Evolutionary conservation across 306 rosid genomes (phyloP).

Genomic region (Corylus americana): DNA sequence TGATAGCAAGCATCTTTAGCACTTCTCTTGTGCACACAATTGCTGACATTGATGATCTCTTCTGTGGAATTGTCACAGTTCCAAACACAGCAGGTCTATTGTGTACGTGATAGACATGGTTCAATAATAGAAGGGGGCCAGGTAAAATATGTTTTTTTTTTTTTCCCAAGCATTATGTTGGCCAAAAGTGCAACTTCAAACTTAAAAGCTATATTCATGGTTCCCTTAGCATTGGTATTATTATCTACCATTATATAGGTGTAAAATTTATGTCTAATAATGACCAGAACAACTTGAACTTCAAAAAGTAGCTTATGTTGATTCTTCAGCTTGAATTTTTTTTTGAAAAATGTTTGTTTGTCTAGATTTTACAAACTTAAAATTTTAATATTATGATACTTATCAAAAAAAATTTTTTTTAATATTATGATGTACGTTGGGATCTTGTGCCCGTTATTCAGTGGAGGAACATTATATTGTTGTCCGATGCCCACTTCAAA

Average conservation of each 20-base stretch:
- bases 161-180: not conserved
- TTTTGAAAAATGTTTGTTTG: not conserved
- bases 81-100: conserved; percentile 87
- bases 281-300: not conserved
- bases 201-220: not conserved
- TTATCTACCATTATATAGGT: not conserved
- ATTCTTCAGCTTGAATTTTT: not conserved
- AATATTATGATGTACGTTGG: not conserved
- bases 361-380: not conserved
- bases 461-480: no score
- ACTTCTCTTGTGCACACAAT: conserved; percentile 14
- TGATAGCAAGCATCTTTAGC: conserved; percentile 13
- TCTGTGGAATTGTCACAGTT: conserved; percentile 55
- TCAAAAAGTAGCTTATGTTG: not conserved
- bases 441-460: no score
- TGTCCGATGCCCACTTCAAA: no score
- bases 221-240: not conserved
- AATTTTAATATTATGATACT: not conserved
- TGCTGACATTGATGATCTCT: conserved; percentile 19
- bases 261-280: not conserved
- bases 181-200: not conserved
- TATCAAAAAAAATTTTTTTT: no score
- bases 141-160: conserved; percentile 45
- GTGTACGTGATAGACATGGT: conserved; percentile 77
- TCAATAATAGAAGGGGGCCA: conserved; percentile 83